Percentiles rank a stretch among this genome's conserved stretches.
These are phyloP conservation scores for Panicum miliaceum DNA, from an alignment of 176 grass and related monocot genomes.

Conservation along the genomic window DNA sequence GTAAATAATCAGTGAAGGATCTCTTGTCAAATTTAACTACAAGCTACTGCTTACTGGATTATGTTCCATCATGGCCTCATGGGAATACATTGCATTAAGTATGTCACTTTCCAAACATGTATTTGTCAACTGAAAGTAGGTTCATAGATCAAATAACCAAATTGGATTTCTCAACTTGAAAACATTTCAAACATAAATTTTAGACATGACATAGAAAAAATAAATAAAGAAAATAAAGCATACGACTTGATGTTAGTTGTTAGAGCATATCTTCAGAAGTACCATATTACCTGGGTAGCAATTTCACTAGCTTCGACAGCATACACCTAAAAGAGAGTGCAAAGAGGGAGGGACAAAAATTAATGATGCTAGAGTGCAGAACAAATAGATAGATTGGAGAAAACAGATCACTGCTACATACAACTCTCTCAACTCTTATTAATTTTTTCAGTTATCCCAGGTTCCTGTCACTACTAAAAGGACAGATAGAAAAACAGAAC, in stretches of 20 bases:
- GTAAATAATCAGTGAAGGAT: neutral
- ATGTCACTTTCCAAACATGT: constrained; percentile 12
- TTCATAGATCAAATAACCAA: constrained; percentile 4
- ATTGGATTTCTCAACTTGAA: neutral
- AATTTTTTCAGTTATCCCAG: neutral
- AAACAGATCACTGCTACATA: constrained; percentile 3
- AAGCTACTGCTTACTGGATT: neutral
- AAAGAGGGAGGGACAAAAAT: neutral
- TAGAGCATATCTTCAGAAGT: constrained; percentile 26
- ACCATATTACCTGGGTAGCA: constrained; percentile 66
- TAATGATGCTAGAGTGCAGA: constrained; percentile 6
- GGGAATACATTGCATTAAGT: neutral
- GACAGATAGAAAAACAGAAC: neutral
- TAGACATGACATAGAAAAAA: neutral
- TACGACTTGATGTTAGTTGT: neutral
- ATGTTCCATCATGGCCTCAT: neutral
- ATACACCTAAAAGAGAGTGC: constrained; percentile 65
- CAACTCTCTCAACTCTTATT: neutral
- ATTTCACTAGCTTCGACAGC: constrained; percentile 91
- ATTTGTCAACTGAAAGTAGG: neutral
- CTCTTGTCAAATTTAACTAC: constrained; percentile 3
- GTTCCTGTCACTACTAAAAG: neutral
- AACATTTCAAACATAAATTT: constrained; percentile 15
- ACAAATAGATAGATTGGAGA: constrained; percentile 2
- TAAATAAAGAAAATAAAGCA: constrained; percentile 28